phyloP scores from a whole-genome alignment of 192 early-diverging fungal genomes.

The Piromyces finnis region DNA sequence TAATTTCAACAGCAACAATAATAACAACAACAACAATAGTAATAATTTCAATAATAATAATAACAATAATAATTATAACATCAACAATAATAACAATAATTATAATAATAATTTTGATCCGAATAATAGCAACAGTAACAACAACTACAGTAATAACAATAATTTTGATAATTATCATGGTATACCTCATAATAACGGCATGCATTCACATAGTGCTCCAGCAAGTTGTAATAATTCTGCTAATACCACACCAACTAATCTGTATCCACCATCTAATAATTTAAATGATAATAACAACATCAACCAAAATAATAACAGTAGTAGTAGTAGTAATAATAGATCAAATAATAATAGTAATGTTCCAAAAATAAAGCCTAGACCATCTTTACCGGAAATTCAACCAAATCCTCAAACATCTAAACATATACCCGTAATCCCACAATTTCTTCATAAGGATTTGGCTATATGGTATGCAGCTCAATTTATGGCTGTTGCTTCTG shows the following conservation, averaged over 20 bases:
- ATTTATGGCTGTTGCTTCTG: background rate
- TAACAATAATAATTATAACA: no score
- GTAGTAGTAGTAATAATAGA: no score
- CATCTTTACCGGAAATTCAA: background rate
- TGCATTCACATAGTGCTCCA: background rate
- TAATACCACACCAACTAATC: background rate
- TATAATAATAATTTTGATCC: background rate
- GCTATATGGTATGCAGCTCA: background rate
- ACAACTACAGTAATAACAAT: background rate
- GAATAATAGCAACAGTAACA: background rate
- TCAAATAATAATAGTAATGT: no score
- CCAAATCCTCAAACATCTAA: background rate
- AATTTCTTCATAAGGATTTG: background rate
- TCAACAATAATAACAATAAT: background rate
- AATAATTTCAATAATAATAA: no score
- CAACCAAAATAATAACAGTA: background rate
- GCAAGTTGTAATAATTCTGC: background rate
- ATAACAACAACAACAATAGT: no score
- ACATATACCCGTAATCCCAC: background rate
- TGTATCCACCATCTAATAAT: background rate
- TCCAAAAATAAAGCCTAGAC: background rate
- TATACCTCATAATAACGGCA: background rate
- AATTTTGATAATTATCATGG: background rate
- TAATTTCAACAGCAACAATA: no score
- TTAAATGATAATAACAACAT: background rate